These are phyloP conservation scores for Hypoxylon subgilvum DNA, from an alignment of 495 filamentous ascomycete genomes.

Conservation along the genomic window DNA sequence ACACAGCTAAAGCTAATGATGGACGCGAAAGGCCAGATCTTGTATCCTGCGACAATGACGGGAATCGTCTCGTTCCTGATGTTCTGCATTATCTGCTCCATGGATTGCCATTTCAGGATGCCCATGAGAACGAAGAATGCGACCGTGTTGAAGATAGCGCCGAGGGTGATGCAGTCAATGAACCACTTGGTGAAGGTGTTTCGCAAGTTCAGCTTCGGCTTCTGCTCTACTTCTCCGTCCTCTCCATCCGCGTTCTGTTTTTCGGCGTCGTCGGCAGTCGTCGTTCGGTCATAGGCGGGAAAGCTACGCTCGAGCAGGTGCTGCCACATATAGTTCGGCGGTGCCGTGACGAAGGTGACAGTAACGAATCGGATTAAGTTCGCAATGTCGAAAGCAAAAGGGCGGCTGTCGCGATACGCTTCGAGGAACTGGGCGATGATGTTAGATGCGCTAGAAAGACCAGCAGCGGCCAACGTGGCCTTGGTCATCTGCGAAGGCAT, in stretches of 20 bases:
- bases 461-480: constrained; percentile 41
- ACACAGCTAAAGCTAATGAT: constrained; percentile 45
- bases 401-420: constrained; percentile 37
- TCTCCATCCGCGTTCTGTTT: constrained; percentile 28
- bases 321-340: constrained; percentile 45
- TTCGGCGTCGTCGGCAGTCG: constrained; percentile 27
- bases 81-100: constrained; percentile 29
- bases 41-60: constrained; percentile 43
- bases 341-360: constrained; percentile 38
- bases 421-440: constrained; percentile 42
- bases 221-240: constrained; percentile 11
- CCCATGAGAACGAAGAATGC: constrained; percentile 45
- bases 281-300: constrained; percentile 39
- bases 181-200: constrained; percentile 45
- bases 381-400: constrained; percentile 38
- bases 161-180: constrained; percentile 45
- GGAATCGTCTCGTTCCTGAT: constrained; percentile 41
- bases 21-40: constrained; percentile 46
- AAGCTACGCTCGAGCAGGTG: constrained; percentile 42
- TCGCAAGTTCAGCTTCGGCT: constrained; percentile 36
- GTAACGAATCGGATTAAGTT: constrained; percentile 43
- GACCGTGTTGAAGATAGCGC: constrained; percentile 43
- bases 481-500: constrained; percentile 44
- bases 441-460: constrained; percentile 40
- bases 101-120: constrained; percentile 36